Base-by-base conservation (phyloP, 352 stramenopile species). In the Pythium vanterpoolii region DNA sequence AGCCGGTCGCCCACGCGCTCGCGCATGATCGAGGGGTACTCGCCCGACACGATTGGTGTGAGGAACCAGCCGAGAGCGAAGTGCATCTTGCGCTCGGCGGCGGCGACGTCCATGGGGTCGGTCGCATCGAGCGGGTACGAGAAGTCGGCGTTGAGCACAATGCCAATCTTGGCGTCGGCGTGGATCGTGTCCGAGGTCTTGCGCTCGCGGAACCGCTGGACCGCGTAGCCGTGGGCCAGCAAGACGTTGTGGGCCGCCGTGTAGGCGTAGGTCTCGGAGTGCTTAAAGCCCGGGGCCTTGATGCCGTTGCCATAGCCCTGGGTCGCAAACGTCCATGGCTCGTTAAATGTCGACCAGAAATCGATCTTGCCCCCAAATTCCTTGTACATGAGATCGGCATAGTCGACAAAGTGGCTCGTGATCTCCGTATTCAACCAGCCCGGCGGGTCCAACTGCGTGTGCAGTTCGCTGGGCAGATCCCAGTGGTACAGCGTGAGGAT, bases 401-500 rank as follows among this genome's bases (percentile, higher is more conserved):
- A 98, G 39, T 94, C 66, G 9, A 77, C 73, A 65, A 97, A 97
- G 55, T 90, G 73, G 31, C 68, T 65, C 1, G 42, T 11, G 13
- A 28, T 46, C 9, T 24, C 39, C 19, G 2, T 16, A 51, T 85
- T 85, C 21, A 92, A 52, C 76, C 77, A 92, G 1, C 93, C 94
- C 39, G 79, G 78, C n/a, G 74, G 77, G 21, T 56, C 56, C 34
- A 95, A 86, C 26, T 87, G 67, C 13, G 87, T 79, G 63, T 98
- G 74, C 9, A 98, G 66, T 31, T 74, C 68, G 24, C 93, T 71
- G 8, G 96, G 96, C 13, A 98, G 61, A 72, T 99, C 96, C 94
- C 94, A 99, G 76, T 99, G 96, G 68, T 98, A 98, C n/a, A 99
- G 67, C 11, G 95, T 98, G 19, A 98, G 64, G 33, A 96, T 86